Evolutionary conservation across 371 early-diverging fungal species (phyloP).

Genomic region (Fennellomyces sp.): DNA sequence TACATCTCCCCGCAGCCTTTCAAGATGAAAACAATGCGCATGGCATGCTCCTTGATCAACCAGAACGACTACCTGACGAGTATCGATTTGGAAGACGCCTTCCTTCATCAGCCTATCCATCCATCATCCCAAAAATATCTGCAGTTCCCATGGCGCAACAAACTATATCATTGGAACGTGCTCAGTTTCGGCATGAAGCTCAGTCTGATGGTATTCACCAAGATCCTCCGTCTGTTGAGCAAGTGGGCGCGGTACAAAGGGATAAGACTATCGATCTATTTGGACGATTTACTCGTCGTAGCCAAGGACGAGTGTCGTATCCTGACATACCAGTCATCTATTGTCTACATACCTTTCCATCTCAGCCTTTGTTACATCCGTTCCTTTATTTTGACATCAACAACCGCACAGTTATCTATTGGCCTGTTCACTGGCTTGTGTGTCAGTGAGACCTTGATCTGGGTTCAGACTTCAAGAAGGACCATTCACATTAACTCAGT

Average conservation of each 20-base stretch:
- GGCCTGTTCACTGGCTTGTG: too few species aligned
- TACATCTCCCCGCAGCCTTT: constrained; percentile 16
- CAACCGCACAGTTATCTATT: too few species aligned
- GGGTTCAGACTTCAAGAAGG: too few species aligned
- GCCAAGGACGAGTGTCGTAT: too few species aligned
- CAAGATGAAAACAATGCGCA: constrained; percentile 28
- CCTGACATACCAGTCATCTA: too few species aligned
- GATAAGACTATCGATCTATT: constrained; percentile 22
- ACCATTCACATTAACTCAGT: too few species aligned
- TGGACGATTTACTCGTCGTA: constrained; percentile 30
- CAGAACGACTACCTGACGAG: constrained; percentile 20
- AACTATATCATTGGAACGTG: constrained; percentile 25
- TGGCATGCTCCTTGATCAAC: constrained; percentile 18
- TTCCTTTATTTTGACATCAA: too few species aligned
- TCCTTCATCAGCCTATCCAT: constrained; percentile 14
- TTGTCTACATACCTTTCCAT: too few species aligned
- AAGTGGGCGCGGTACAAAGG: constrained; percentile 28
- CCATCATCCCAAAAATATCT: constrained; percentile 17
- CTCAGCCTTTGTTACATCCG: too few species aligned
- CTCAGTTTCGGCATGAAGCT: constrained; percentile 37
- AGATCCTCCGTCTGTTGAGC: constrained; percentile 26
- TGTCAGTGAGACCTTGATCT: too few species aligned
- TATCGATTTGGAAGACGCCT: constrained; percentile 18
- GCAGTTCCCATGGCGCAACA: constrained; percentile 22
- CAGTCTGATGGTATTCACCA: constrained; percentile 35